These are phyloP conservation scores for Leishmania guyanensis DNA, from an alignment of 208 protist genomes.

Conservation along the genomic window DNA sequence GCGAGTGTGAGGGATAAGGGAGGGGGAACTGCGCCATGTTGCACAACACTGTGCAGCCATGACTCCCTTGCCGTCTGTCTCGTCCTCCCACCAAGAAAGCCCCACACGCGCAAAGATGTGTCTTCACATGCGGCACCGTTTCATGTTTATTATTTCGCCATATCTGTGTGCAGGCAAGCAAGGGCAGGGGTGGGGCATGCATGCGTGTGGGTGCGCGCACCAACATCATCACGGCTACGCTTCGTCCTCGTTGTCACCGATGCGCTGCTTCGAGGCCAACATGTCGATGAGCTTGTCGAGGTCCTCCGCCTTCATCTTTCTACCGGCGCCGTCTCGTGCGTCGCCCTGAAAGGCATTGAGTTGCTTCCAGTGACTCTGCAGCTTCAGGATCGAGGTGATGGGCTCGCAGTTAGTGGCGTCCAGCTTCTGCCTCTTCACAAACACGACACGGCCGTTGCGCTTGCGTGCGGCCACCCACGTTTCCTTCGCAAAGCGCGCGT, in stretches of 20 bases:
- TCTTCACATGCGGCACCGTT: not conserved
- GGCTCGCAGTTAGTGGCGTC: constrained; percentile 67
- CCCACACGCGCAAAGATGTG: not conserved
- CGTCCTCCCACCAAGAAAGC: not conserved
- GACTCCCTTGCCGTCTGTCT: not conserved
- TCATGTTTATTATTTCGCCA: not conserved
- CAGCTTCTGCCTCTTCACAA: constrained; percentile 65
- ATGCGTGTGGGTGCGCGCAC: not conserved
- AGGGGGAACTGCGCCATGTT: not conserved
- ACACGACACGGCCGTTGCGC: constrained; percentile 24
- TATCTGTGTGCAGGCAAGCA: not conserved
- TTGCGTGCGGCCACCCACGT: constrained; percentile 56
- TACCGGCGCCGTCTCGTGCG: constrained; percentile 22
- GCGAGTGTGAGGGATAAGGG: not conserved
- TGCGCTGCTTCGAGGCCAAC: constrained; percentile 71
- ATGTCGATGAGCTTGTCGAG: constrained; percentile 74
- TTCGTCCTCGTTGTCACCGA: constrained; percentile 28
- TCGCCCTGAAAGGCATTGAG: constrained; percentile 59
- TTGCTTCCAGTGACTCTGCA: constrained; percentile 75
- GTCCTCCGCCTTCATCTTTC: constrained; percentile 33
- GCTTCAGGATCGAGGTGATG: constrained; percentile 71
- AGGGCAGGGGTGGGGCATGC: not conserved
- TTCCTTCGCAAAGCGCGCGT: constrained; percentile 41
- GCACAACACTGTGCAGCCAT: not conserved
- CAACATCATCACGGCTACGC: not conserved